Percentiles rank a stretch among this genome's conserved stretches.
Conservation (phyloP, 768 basidiomycete genomes). For the Strobilomyces confusus region DNA sequence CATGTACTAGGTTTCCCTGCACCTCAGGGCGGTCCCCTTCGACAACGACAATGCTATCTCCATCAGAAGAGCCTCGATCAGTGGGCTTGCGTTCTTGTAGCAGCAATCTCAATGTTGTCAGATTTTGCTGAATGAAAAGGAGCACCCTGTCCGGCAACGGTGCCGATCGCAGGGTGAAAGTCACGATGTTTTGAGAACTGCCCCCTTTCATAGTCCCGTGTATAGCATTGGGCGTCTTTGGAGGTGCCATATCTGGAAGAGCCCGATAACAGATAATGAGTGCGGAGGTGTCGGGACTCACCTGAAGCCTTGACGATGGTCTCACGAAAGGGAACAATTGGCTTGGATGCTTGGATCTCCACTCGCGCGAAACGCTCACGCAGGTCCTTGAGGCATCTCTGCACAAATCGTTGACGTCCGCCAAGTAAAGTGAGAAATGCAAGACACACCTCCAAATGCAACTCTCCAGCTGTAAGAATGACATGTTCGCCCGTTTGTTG, state of each 20-base stretch:
- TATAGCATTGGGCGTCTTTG: conserved; percentile 63
- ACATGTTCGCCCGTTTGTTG: conserved; percentile 98
- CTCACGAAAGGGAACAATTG: conserved; percentile 97
- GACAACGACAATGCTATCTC: conserved; percentile 11
- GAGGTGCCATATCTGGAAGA: conserved; percentile 76
- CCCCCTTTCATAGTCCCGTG: conserved; percentile 77
- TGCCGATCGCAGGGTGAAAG: conserved; percentile 76
- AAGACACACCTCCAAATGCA: conserved; percentile 81
- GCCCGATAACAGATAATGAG: background rate
- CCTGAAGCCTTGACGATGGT: conserved; percentile 81
- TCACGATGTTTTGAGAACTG: conserved; percentile 66
- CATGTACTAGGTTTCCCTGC: conserved; percentile 56
- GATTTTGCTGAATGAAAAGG: conserved; percentile 75
- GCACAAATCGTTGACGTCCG: conserved; percentile 3
- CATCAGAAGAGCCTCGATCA: conserved; percentile 25
- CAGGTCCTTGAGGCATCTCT: conserved; percentile 97
- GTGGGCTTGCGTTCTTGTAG: conserved; percentile 45
- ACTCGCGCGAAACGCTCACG: conserved; percentile 91
- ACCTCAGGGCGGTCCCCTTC: conserved; percentile 40
- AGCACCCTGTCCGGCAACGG: conserved; percentile 73
- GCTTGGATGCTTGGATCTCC: conserved; percentile 89
- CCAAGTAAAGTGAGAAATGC: background rate
- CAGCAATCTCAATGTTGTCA: conserved; percentile 57
- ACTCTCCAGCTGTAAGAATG: conserved; percentile 91
- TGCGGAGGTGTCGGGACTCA: conserved; percentile 25